Base-by-base conservation (phyloP, 805 yeast species). In the Zygosaccharomyces bisporus region DNA sequence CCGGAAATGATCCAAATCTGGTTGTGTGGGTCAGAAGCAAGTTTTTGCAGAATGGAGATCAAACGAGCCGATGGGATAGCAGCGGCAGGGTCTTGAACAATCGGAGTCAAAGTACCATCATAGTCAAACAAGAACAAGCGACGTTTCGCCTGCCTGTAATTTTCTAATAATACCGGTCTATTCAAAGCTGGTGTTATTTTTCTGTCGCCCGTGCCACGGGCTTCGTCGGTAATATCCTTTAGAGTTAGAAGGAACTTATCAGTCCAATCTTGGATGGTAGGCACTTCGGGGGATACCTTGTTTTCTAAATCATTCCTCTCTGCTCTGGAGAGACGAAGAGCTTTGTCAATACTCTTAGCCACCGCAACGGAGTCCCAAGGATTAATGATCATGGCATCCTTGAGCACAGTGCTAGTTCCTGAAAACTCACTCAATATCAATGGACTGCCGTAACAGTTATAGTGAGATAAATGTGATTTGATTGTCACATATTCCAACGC, bases 281-380 rank as follows among this genome's bases (percentile, higher is more conserved):
- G 74, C 1, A 90, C 95, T 41, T 79, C 75, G 10, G 75, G 56
- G 64, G 80, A 86, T 39, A 89, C 64, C 43, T 73, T 75, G 9
- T 61, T 55, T 57, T 83, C 84, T 37, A 79, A 63, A 4, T 56
- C 59, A 2, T 55, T 51, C 50, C 76, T 78, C 9, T 72, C 71
- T 6, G 68, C 74, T 3, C 64, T 63, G 1, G 79, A 56, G 79
- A 86, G 73, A 17, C 63, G 54, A 16, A 93, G 73, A 39, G 89
- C 76, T 40, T 77, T 79, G 61, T 89, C 73, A 44, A 95, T 84
- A 5, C 89, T 76, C 56, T 80, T 84, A 1, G 99, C 91, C 29
- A 91, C 91, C 1, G 95, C 95, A 19, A 87, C 91, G 0, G 95
- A 75, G 67, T 93, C 98, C 96, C 97, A 93, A 6, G 99, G 99